Evolutionary conservation across 2,329 filamentous ascomycete genomes (phyloP).

Genomic region (Cladorrhinum sp.): DNA sequence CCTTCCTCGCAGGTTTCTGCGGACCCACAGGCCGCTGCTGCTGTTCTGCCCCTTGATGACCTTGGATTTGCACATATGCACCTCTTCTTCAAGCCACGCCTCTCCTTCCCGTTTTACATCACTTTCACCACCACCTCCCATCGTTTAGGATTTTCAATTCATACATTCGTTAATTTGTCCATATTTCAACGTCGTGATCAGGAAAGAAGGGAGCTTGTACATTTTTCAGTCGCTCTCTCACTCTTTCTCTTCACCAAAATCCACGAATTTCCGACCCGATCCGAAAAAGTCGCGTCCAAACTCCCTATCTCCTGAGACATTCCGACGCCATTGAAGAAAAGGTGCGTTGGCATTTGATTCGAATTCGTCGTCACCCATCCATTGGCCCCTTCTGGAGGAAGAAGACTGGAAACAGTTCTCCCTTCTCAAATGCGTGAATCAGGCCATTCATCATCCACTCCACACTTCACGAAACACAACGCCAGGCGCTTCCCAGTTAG

Average conservation of each 20-base stretch:
- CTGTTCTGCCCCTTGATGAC: slow-evolving; percentile 23
- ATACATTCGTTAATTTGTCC: slow-evolving; percentile 29
- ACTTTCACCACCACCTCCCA: slow-evolving; percentile 21
- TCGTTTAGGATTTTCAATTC: slow-evolving; percentile 23
- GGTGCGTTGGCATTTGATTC: slow-evolving; percentile 24
- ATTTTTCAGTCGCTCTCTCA: slow-evolving; percentile 8
- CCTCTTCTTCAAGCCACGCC: slow-evolving; percentile 25
- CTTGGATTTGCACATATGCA: slow-evolving; percentile 10
- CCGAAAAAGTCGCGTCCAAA: slow-evolving; percentile 12
- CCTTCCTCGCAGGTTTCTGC: slow-evolving; percentile 25
- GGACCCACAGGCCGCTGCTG: slow-evolving; percentile 19
- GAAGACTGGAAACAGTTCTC: not conserved
- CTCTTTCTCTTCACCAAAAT: slow-evolving; percentile 3
- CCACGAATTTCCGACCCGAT: slow-evolving; percentile 8
- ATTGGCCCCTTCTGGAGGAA: not conserved
- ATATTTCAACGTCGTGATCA: slow-evolving; percentile 15
- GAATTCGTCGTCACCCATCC: not conserved
- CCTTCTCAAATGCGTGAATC: not conserved
- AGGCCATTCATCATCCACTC: not conserved
- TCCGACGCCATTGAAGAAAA: slow-evolving; percentile 21
- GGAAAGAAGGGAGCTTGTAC: slow-evolving; percentile 7
- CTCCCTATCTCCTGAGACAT: slow-evolving; percentile 8
- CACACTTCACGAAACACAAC: not conserved
- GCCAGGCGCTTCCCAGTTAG: not conserved
- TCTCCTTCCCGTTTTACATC: slow-evolving; percentile 24